Conservation (phyloP, 495 filamentous ascomycete genomes). For the Cenococcum geophilum region DNA sequence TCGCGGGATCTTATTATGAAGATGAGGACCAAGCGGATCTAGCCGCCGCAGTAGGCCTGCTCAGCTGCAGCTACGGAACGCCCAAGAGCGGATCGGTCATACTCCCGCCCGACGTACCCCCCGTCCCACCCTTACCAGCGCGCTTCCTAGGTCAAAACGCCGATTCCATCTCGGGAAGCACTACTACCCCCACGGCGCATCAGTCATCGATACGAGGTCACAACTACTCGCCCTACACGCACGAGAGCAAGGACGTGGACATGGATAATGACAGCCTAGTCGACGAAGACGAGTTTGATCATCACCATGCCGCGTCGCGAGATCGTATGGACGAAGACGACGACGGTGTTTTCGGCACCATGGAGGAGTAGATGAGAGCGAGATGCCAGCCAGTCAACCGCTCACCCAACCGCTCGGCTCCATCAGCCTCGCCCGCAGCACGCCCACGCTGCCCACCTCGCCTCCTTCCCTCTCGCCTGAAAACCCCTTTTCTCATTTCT, state of each 20-base stretch:
- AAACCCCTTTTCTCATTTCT: conserved; percentile 10
- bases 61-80: conserved; percentile 84
- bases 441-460: neutral
- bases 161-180: conserved; percentile 34
- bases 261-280: conserved; percentile 54
- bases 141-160: conserved; percentile 54
- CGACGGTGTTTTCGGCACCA: conserved; percentile 88
- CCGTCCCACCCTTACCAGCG: conserved; percentile 76
- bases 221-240: conserved; percentile 41
- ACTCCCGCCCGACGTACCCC: conserved; percentile 71
- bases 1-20: conserved; percentile 44
- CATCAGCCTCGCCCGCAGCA: neutral
- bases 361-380: conserved; percentile 65
- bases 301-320: conserved; percentile 38
- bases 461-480: too few species aligned
- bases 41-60: conserved; percentile 77
- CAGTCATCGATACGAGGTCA: conserved; percentile 37
- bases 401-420: too few species aligned
- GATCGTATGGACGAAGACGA: conserved; percentile 81
- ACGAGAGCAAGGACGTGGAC: conserved; percentile 51
- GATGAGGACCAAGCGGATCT: conserved; percentile 70
- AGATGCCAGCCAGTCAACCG: neutral
- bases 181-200: conserved; percentile 40
- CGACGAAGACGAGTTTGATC: conserved; percentile 78
- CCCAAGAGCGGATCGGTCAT: conserved; percentile 64